Percentiles rank a stretch among this genome's conserved stretches.
These are phyloP conservation scores for Stylonectria norvegica DNA, from an alignment of 2,329 filamentous ascomycete genomes.

Conservation along the genomic window DNA sequence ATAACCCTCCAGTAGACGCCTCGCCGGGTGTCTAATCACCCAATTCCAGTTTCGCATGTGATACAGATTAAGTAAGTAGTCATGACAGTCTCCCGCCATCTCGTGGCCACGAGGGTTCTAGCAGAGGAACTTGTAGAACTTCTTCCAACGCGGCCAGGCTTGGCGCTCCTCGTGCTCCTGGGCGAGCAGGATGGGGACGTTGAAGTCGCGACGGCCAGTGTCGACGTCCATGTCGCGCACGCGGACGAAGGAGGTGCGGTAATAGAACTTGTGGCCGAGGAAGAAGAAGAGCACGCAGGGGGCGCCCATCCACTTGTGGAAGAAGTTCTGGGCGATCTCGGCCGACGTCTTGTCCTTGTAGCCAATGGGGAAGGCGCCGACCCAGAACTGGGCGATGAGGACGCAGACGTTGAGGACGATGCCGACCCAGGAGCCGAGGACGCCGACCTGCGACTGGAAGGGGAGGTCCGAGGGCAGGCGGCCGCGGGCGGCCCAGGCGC, in stretches of 20 bases:
- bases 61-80: no score
- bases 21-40: conserved; percentile 1
- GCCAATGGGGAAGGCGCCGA: conserved; percentile 71
- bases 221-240: conserved; percentile 78
- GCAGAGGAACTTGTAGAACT: conserved; percentile 69
- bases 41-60: no score
- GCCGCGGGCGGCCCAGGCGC: conserved; percentile 68
- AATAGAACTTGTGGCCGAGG: conserved; percentile 71
- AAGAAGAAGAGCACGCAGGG: conserved; percentile 69
- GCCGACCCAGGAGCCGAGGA: conserved; percentile 77
- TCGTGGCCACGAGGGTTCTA: conserved; percentile 39
- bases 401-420: conserved; percentile 72
- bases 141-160: conserved; percentile 74
- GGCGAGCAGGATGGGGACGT: conserved; percentile 71
- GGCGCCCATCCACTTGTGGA: conserved; percentile 67
- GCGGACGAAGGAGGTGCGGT: conserved; percentile 64
- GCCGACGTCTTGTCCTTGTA: conserved; percentile 43
- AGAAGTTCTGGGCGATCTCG: conserved; percentile 63
- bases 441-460: conserved; percentile 75
- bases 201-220: conserved; percentile 81
- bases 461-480: conserved; percentile 73
- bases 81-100: no score
- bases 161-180: conserved; percentile 75
- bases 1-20: conserved; percentile 6
- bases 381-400: conserved; percentile 83